Percentiles rank a stretch among this genome's conserved stretches.
phyloP scores from a whole-genome alignment of 1,139 yeast genomes.

The Debaryomyces udenii region DNA sequence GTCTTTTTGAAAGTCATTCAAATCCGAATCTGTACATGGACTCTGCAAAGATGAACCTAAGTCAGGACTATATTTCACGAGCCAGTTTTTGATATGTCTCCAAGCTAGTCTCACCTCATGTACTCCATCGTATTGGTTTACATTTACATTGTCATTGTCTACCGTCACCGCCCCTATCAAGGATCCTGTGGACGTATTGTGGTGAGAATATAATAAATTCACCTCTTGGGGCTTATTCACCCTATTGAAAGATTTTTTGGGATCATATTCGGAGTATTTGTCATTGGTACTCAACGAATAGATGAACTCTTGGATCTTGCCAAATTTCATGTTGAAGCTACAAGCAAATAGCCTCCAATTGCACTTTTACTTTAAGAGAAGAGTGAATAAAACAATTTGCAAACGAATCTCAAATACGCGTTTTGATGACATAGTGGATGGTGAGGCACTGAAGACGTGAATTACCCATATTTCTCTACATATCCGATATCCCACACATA shows the following conservation, averaged over 20 bases:
- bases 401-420: too few relatives aligned
- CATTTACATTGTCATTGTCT: conserved; percentile 12
- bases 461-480: too few relatives aligned
- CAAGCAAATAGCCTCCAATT: too few relatives aligned
- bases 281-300: conserved; percentile 68
- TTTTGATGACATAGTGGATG: too few relatives aligned
- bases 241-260: conserved; percentile 52
- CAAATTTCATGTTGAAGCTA: conserved; percentile 30
- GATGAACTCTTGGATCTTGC: conserved; percentile 54
- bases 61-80: conserved; percentile 56
- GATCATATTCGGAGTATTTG: conserved; percentile 68
- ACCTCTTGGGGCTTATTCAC: conserved; percentile 46
- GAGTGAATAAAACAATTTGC: too few relatives aligned
- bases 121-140: conserved; percentile 48
- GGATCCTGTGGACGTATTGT: conserved; percentile 29
- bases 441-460: too few relatives aligned
- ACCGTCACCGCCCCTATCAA: conserved; percentile 15
- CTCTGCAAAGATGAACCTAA: conserved; percentile 58
- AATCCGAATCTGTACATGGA: conserved; percentile 65
- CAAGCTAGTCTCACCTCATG: conserved; percentile 68
- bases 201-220: conserved; percentile 36
- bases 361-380: background rate
- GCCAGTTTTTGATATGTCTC: conserved; percentile 70
- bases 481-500: background rate
- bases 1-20: conserved; percentile 66